Conservation (phyloP, 139 green algal species). For the Haematococcus sp. region DNA sequence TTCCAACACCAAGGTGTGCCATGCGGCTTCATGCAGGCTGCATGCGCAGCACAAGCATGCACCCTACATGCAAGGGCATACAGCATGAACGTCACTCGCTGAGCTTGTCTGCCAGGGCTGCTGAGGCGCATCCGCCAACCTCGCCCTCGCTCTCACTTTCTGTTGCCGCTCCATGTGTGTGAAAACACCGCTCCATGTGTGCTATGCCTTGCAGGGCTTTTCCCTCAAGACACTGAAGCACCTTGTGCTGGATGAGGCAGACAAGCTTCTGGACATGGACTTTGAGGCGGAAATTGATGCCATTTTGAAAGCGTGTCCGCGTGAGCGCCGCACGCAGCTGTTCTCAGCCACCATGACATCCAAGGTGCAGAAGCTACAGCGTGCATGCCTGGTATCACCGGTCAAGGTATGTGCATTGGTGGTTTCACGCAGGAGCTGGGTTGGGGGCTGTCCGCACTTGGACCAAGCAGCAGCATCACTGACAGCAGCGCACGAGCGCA, state of each 20-base stretch:
- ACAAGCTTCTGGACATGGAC: constrained; percentile 99
- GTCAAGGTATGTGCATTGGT: constrained; percentile 65
- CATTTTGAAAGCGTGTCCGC: constrained; percentile 86
- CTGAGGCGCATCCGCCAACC: too few relatives aligned
- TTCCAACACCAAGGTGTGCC: constrained; percentile 93
- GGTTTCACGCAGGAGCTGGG: too few relatives aligned
- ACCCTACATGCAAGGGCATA: neutral
- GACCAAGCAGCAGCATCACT: too few relatives aligned
- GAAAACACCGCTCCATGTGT: too few relatives aligned
- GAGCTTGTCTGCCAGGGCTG: neutral
- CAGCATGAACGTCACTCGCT: neutral
- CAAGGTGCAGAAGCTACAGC: constrained; percentile 98
- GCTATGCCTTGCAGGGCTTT: constrained; percentile 83
- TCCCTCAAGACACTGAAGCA: constrained; percentile 79
- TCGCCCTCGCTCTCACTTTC: too few relatives aligned
- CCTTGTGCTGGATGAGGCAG: constrained; percentile 96
- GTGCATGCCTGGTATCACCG: constrained; percentile 88
- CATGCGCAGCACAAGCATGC: too few relatives aligned
- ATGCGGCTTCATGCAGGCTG: neutral
- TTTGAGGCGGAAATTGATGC: constrained; percentile 99
- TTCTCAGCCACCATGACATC: constrained; percentile 99
- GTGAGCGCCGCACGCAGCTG: constrained; percentile 89
- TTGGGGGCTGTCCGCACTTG: too few relatives aligned
- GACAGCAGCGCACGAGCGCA: too few relatives aligned
- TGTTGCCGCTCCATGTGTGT: too few relatives aligned